A percentile compares a stretch with the other conserved stretches of the same genome.
Conservation (phyloP, 371 early-diverging fungal species). For the Mucor circinelloides region DNA sequence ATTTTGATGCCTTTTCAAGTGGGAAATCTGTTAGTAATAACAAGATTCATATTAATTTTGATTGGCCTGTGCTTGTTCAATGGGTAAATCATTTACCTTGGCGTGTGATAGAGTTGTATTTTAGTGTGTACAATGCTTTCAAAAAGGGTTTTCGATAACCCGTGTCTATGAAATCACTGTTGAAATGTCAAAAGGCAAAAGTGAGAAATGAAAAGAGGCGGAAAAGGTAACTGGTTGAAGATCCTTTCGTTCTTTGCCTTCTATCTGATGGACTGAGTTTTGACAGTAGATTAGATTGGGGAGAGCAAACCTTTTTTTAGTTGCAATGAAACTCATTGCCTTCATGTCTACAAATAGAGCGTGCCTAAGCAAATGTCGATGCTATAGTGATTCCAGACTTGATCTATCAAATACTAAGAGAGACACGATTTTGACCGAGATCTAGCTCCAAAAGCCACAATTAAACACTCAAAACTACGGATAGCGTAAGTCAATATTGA, state of each 20-base stretch:
- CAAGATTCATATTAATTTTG: not conserved
- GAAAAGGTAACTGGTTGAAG: not conserved
- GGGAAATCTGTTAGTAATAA: slow-evolving; percentile 6
- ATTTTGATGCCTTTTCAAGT: not conserved
- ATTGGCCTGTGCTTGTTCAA: not conserved
- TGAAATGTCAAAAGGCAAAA: not conserved
- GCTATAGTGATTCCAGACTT: too few species aligned
- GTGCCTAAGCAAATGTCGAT: too few species aligned
- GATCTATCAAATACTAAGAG: too few species aligned
- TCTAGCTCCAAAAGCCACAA: too few species aligned
- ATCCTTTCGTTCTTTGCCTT: not conserved
- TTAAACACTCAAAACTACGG: too few species aligned
- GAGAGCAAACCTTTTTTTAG: not conserved
- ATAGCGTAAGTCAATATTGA: too few species aligned
- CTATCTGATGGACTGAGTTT: not conserved
- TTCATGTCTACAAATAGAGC: too few species aligned
- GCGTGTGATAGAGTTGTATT: not conserved
- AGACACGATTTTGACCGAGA: too few species aligned
- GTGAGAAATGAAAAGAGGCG: not conserved
- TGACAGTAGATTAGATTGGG: not conserved
- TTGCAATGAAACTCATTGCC: too few species aligned
- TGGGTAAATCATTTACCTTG: not conserved
- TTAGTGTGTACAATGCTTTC: not conserved
- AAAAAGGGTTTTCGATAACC: not conserved
- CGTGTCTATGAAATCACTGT: not conserved